These are phyloP conservation scores for Cyberlindnera misumaiensis DNA, from an alignment of 805 yeast genomes.

Conservation along the genomic window DNA sequence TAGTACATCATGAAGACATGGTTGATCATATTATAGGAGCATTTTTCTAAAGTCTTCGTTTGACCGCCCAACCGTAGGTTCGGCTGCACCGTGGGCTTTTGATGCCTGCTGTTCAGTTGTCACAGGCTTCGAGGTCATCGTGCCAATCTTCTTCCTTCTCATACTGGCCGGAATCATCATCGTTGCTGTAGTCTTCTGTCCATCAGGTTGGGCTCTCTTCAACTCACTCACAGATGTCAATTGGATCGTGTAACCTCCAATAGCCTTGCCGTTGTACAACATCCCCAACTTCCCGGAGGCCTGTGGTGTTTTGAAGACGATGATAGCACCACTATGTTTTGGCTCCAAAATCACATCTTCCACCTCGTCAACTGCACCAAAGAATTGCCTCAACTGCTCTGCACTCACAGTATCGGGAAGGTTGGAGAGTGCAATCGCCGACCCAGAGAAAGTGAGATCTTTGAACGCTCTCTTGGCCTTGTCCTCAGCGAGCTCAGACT, in stretches of 20 bases:
- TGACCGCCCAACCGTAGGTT: conserved; percentile 7
- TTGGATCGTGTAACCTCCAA: conserved; percentile 29
- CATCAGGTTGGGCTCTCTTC: conserved; percentile 4
- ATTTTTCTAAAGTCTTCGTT: conserved; percentile 23
- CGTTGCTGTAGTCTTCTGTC: background rate
- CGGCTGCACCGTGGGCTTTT: background rate
- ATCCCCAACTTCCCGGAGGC: conserved; percentile 49
- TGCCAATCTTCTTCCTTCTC: conserved; percentile 6
- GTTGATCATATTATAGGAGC: conserved; percentile 11
- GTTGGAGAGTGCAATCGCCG: conserved; percentile 20
- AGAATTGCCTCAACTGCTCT: conserved; percentile 26
- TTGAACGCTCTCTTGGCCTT: conserved; percentile 19
- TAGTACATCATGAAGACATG: conserved; percentile 1
- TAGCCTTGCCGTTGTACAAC: conserved; percentile 31
- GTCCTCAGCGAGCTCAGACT: conserved; percentile 27
- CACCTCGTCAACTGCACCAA: conserved; percentile 33
- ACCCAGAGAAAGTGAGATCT: conserved; percentile 16
- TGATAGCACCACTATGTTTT: conserved; percentile 40
- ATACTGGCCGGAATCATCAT: conserved; percentile 9
- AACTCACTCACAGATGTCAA: conserved; percentile 31
- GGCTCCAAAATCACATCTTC: conserved; percentile 39
- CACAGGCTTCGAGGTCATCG: background rate
- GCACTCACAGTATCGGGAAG: conserved; percentile 33
- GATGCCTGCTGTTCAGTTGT: background rate
- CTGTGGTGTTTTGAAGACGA: conserved; percentile 35